A percentile compares a stretch with the other conserved stretches of the same genome.
These are phyloP conservation scores for Hypomontagnella monticulosa DNA, from an alignment of 495 filamentous ascomycete species.

Conservation along the genomic window DNA sequence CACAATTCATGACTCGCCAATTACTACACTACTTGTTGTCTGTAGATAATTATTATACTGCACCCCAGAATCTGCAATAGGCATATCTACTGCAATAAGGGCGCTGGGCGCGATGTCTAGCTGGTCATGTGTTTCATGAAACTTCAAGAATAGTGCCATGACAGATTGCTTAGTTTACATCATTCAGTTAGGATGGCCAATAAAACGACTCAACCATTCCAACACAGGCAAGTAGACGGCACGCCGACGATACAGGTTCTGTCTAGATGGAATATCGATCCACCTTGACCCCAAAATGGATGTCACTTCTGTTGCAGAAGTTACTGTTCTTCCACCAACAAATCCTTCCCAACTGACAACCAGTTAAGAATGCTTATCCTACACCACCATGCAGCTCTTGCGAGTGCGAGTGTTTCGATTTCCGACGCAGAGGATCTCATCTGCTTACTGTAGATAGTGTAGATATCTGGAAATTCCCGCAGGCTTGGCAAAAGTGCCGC, in stretches of 20 bases:
- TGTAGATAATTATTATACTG: not conserved
- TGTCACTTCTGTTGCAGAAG: not conserved
- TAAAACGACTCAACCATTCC: not conserved
- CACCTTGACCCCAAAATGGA: constrained; percentile 13
- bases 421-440: constrained; percentile 11
- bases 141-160: not conserved
- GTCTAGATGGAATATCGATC: constrained; percentile 8
- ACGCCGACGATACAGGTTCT: constrained; percentile 1
- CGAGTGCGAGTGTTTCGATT: constrained; percentile 1
- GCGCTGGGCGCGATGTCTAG: not conserved
- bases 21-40: not conserved
- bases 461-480: constrained; percentile 7
- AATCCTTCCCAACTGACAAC: constrained; percentile 21
- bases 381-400: constrained; percentile 13
- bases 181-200: too few species aligned
- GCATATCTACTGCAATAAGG: not conserved
- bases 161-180: not conserved
- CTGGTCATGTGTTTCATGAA: constrained; percentile 9
- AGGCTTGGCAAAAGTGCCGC: constrained; percentile 1
- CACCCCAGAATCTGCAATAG: constrained; percentile 17
- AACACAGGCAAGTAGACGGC: not conserved
- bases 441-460: constrained; percentile 29
- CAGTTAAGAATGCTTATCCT: constrained; percentile 16
- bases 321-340: constrained; percentile 1
- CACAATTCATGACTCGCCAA: not conserved